A percentile compares a stretch with the other conserved stretches of the same genome.
Evolutionary conservation across 2,329 filamentous ascomycete species (phyloP).

Genomic region (Colletotrichum coccodes): DNA sequence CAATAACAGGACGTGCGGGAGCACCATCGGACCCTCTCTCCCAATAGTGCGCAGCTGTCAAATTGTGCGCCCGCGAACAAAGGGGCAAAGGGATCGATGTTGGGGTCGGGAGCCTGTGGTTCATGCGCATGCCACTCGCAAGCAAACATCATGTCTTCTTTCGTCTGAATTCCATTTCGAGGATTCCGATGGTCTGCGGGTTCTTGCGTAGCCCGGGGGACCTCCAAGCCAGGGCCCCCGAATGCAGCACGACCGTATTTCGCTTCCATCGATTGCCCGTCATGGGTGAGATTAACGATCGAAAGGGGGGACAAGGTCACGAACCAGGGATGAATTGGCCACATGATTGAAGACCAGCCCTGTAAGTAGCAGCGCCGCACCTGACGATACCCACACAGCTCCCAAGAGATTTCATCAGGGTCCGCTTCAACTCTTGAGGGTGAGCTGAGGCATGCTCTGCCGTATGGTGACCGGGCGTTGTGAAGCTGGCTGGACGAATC

Average conservation of each 20-base stretch:
- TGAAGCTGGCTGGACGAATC: background rate
- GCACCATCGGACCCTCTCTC: background rate
- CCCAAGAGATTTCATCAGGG: background rate
- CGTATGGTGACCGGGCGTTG: background rate
- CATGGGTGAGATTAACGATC: conserved; percentile 31
- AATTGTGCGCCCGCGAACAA: conserved; percentile 2
- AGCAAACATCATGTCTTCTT: conserved; percentile 9
- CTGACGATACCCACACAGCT: conserved; percentile 10
- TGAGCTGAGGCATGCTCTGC: background rate
- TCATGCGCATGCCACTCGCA: background rate
- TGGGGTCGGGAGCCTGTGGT: background rate
- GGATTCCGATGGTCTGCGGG: background rate
- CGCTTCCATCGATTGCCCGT: conserved; percentile 30
- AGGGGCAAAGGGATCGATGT: background rate
- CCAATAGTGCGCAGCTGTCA: conserved; percentile 22
- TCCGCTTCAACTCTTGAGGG: background rate
- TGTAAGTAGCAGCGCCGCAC: conserved; percentile 2
- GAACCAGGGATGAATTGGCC: conserved; percentile 15
- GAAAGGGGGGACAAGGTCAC: conserved; percentile 15
- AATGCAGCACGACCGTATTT: conserved; percentile 26
- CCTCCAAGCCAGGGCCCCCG: background rate
- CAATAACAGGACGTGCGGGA: conserved; percentile 10
- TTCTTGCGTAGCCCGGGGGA: background rate
- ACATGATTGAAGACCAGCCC: conserved; percentile 28
- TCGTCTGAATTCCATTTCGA: background rate